A percentile compares a stretch with the other conserved stretches of the same genome.
Conservation (phyloP, 2,329 filamentous ascomycete genomes). For the Zalaria obscura region DNA sequence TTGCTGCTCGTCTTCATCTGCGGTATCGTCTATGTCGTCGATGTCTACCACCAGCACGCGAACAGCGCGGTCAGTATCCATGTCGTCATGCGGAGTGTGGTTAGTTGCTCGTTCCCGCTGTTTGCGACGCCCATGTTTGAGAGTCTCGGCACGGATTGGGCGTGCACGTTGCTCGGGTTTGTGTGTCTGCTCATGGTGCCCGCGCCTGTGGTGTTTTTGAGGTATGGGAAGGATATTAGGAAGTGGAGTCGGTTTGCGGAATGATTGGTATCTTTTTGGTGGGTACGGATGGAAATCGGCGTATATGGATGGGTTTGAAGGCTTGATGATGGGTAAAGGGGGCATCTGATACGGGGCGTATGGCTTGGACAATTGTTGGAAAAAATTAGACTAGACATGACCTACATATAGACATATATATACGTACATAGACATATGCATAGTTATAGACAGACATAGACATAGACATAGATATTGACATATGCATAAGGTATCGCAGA, state of each 20-base stretch:
- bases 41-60: constrained; percentile 25
- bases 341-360: too few relatives aligned
- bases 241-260: constrained; percentile 6
- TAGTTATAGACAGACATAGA: too few relatives aligned
- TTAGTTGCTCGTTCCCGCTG: constrained; percentile 14
- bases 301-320: too few relatives aligned
- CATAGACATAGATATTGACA: too few relatives aligned
- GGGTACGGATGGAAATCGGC: too few relatives aligned
- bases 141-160: constrained; percentile 18
- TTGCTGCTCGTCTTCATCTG: constrained; percentile 33
- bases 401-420: too few relatives aligned
- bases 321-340: too few relatives aligned
- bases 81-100: constrained; percentile 3
- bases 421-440: too few relatives aligned
- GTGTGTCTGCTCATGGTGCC: constrained; percentile 15
- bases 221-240: constrained; percentile 12
- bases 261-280: too few relatives aligned
- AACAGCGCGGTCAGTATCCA: constrained; percentile 13
- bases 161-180: constrained; percentile 14
- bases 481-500: too few relatives aligned
- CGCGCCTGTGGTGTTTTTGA: constrained; percentile 11
- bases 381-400: too few relatives aligned
- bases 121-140: constrained; percentile 19
- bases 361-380: too few relatives aligned
- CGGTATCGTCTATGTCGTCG: constrained; percentile 31